Evolutionary conservation across 2,329 filamentous ascomycete genomes (phyloP), one percentile per base, ranked within the genome.

Genomic region (Blumeria graminis): DNA sequence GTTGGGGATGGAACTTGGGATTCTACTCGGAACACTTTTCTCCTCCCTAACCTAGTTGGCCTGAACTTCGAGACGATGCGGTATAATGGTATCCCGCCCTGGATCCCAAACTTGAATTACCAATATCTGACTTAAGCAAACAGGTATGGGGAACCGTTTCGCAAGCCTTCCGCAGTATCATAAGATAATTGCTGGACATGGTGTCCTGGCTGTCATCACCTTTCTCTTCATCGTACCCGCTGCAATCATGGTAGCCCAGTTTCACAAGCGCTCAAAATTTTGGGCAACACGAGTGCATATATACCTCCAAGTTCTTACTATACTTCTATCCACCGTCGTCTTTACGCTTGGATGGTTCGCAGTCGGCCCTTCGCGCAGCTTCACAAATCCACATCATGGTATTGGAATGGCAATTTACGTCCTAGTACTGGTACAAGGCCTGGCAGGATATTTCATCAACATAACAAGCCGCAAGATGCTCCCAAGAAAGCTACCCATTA

Each of bases 1-100:
- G 84, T 90, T 14, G 85, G 85, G 60, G 86, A 90, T 66, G 86
- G 86, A 22, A 90, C 86, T 36, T 92, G 86, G 85, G 82, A 89
- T 64, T 82, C 82, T 57, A 73, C 75, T 58, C 82, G 82, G 66
- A 86, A 89, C 65, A 80, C 77, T 16, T 92, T 90, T 66, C 71
- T 92, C 56, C 70, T 92, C 55, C 86, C 86, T 38, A 88, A 88
- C 64, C 71, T 92, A 50, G 73, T 81, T 63, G 84, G 84, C 8
- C 69, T 86, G 60, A 86, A 88, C 66, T 86, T 86, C 67, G 82
- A 82, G 54, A 89, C 85, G 6, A 89, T 86, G 80, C 80, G 76
- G 66, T 88, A 87, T 70, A 92, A 92, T 76, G 86, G 84, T 86
- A 70, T 62, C 72, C 58, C 38, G 11, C 22, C 28, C 11, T 22